phyloP scores from a whole-genome alignment of 2,329 filamentous ascomycete species.

The Hymenoscyphus salicellus region DNA sequence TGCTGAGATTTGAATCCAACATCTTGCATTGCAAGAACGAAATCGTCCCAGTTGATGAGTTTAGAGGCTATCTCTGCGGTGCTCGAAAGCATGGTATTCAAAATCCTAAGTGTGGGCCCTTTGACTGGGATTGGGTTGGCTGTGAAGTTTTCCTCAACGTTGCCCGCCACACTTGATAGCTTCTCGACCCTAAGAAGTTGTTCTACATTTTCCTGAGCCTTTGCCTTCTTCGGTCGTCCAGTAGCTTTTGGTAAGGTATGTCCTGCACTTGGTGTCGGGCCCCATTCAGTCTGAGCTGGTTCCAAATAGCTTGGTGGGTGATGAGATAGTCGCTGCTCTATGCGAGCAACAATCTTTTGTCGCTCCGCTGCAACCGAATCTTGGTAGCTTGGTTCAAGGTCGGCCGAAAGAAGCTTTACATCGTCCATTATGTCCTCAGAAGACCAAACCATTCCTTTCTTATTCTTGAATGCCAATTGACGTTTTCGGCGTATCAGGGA shows the following conservation, averaged over 20 bases:
- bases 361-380: not conserved
- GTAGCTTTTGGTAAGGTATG: not conserved
- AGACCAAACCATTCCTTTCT: slow-evolving; percentile 5
- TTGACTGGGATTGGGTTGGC: slow-evolving; percentile 1
- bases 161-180: not conserved
- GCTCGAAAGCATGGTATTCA: slow-evolving; percentile 9
- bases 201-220: not conserved
- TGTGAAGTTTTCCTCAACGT: not conserved
- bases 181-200: not conserved
- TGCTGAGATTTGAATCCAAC: slow-evolving; percentile 6
- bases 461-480: slow-evolving; percentile 3
- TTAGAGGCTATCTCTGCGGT: slow-evolving; percentile 4
- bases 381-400: slow-evolving; percentile 6
- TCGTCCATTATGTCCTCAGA: slow-evolving; percentile 5
- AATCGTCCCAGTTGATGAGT: slow-evolving; percentile 15
- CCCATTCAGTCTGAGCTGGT: slow-evolving; percentile 8
- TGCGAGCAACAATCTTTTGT: slow-evolving; percentile 7
- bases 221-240: not conserved
- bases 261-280: not conserved
- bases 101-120: not conserved
- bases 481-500: slow-evolving; percentile 8
- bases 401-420: slow-evolving; percentile 8
- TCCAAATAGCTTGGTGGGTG: not conserved
- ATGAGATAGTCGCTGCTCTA: not conserved
- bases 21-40: slow-evolving; percentile 11